Conservation (phyloP, 805 yeast species). For the Ogataea sp. region DNA sequence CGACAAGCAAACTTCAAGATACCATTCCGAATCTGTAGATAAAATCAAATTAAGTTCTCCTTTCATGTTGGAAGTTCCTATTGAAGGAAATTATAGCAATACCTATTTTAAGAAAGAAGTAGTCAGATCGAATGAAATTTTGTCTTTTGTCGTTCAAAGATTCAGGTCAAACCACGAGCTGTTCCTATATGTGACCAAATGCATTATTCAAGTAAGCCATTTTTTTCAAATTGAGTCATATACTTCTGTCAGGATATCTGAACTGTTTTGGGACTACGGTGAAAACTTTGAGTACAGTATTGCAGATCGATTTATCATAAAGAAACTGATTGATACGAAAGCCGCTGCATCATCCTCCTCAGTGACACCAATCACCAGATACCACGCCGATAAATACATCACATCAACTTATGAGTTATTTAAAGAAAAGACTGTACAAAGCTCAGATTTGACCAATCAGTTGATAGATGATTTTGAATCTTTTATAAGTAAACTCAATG, state of each 20-base stretch:
- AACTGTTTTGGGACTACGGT: neutral
- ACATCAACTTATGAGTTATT: constrained; percentile 16
- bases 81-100: too few relatives aligned
- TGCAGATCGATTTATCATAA: neutral
- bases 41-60: too few relatives aligned
- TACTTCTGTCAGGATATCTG: constrained; percentile 1
- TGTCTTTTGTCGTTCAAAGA: neutral
- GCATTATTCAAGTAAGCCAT: neutral
- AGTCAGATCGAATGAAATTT: neutral
- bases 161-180: neutral
- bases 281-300: too few relatives aligned
- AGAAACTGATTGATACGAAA: too few relatives aligned
- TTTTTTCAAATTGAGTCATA: neutral
- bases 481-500: neutral
- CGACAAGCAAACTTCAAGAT: too few relatives aligned
- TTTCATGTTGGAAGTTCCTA: too few relatives aligned
- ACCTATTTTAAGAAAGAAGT: neutral
- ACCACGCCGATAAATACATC: constrained; percentile 17
- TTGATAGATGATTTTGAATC: neutral
- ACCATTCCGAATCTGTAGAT: too few relatives aligned
- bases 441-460: neutral
- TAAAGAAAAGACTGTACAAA: constrained; percentile 10
- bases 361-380: constrained; percentile 15
- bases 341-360: neutral
- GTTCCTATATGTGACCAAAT: neutral